Evolutionary conservation across 805 yeast species (phyloP), one percentile per base, ranked within the genome.

Genomic region (Ogataea degrootiae): DNA sequence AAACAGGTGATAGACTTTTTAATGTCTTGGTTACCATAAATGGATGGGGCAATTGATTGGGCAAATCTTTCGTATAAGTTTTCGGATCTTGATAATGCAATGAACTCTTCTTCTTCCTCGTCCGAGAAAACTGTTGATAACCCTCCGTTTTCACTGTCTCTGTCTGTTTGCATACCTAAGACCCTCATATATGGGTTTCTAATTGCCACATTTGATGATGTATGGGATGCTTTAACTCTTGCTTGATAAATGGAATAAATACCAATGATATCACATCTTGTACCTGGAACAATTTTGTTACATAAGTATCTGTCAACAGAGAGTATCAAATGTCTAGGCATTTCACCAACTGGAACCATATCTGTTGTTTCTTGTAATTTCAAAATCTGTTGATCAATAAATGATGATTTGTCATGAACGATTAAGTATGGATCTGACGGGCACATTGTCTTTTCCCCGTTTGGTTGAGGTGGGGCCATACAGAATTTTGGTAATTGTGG

Each of bases 301-400:
- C 97, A 85, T 62, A 94, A 72, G 58, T 87, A 87, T 51, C 99
- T 77, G 65, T 94, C 98, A 34, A 89, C 88, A 39, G 94, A 86
- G 53, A 94, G 74, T 49, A 88, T 62, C 37, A 94, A 84, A 60
- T 94, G 96, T 57, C 99, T 80, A 8, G 99, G 99, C 89, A 94
- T 85, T 70, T 94, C 99, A 56, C 99, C 99, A 29, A 94, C 96
- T 1, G 99, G 99, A 2, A 94, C 97, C 84, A 87, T 87, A 65
- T 94, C 99, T 12, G 98, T 97, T n/a, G 94, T 76, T 65, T 94
- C 99, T 67, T 94, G 99, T 47, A 94, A 74, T 66, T 94, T 94
- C 60, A 94, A 75, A 31, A 85, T 82, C 68, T 94, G 99, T 65
- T 95, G 98, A 68, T 94, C 98, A 45, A 94, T 84, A 66, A 91